Percentiles rank a stretch among this genome's conserved stretches.
Conservation (phyloP, 345 rosid genomes). For the Brassica napus region Da-Ae NC_063447.1:11503501-11504000, state of each 20-base stretch:
- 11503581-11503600: conserved; percentile 23
- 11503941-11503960: not conserved
- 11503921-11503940: not conserved
- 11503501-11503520: conserved; percentile 25
- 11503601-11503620: conserved; percentile 33
- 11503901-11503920: conserved; percentile 46
- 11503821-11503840: conserved; percentile 90
- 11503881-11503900: conserved; percentile 88
- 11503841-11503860: conserved; percentile 80
- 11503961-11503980: not conserved
- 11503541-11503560: conserved; percentile 40
- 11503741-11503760: not conserved
- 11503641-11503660: conserved; percentile 90
- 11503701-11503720: conserved; percentile 93
- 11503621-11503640: conserved; percentile 51
- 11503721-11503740: conserved; percentile 69
- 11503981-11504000: conserved; percentile 68
- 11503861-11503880: conserved; percentile 71
- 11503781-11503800: not conserved
- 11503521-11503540: conserved; percentile 35
- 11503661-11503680: conserved; percentile 82
- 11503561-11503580: conserved; percentile 29
- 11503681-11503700: conserved; percentile 85
- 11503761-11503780: not conserved
- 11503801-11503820: conserved; percentile 30